Conservation (phyloP, 2,329 filamentous ascomycete genomes). For the Calonectria fujianensis region DNA sequence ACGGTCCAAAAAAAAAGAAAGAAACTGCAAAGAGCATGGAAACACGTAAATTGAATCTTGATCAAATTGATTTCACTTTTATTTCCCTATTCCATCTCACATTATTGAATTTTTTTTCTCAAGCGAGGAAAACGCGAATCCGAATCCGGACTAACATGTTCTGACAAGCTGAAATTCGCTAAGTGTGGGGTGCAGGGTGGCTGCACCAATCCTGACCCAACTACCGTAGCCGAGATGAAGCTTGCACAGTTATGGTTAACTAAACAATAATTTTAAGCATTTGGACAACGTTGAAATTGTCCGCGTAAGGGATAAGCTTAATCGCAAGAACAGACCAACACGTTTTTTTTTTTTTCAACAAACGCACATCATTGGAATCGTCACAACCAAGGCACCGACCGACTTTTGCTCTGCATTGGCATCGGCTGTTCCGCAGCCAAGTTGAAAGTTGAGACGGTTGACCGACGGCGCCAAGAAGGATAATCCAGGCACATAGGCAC, state of each 20-base stretch:
- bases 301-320: constrained; percentile 15
- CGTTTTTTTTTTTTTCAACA: not conserved
- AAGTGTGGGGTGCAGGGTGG: constrained; percentile 1
- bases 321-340: not conserved
- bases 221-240: constrained; percentile 17
- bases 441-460: not conserved
- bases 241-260: constrained; percentile 21
- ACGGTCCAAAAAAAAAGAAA: not conserved
- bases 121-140: too few relatives aligned
- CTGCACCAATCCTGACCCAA: not conserved
- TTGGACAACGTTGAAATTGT: constrained; percentile 3
- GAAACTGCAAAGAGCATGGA: not conserved
- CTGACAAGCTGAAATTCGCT: not conserved
- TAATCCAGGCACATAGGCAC: not conserved
- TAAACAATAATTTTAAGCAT: constrained; percentile 17
- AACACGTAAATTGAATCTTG: not conserved
- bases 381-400: too few relatives aligned
- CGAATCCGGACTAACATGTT: not conserved
- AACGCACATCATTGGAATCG: not conserved
- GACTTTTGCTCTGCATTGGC: not conserved
- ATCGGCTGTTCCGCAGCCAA: not conserved
- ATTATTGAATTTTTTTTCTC: too few relatives aligned
- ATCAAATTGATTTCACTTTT: not conserved
- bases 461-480: not conserved
- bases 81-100: too few relatives aligned